Base-by-base conservation (phyloP, 2,329 filamentous ascomycete species). In the Pseudonectria foliicola region DNA sequence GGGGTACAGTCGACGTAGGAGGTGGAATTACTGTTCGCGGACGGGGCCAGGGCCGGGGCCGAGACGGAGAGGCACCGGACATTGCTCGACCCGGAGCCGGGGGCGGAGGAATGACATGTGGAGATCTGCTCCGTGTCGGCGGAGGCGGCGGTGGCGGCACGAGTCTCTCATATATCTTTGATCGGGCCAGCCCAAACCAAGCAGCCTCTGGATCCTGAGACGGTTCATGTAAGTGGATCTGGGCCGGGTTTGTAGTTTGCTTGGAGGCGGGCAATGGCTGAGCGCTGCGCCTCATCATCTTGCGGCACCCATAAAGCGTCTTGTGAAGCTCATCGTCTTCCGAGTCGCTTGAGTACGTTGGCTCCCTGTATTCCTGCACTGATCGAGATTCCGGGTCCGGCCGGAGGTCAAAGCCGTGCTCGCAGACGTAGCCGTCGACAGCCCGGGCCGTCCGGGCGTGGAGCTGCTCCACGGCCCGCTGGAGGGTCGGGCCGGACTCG, bases 381-480 rank as follows among this genome's bases (percentile, higher is more conserved):
- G 12, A 46, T 50, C 28, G 43, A 50, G 28, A 40, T 37, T 26
- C 42, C 42, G 41, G 27, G 16, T 37, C 35, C 7, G 48, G 44
- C 14, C 43, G 38, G 10, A 46, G 41, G 15, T 44, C 53, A 32
- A 58, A 64, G 30, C 61, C 63, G 30, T 60, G 54, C 15, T 48
- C 46, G n/a, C 39, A 27, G 34, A 61, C 52, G 43, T 43, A 44
- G 29, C 42, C 40, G 37, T 54, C 42, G 27, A 62, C 56, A n/a
- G 56, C 58, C 27, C 60, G 57, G n/a, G 62, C 61, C 8, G 62
- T 61, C 39, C 55, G 59, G 29, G 45, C 38, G 38, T 64, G 58
- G n/a, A 67, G 59, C 12, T 50, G 38, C 33, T 59, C 54, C 6
- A 67, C 45, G 8, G 62, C 63, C 4, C 53, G 53, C 14, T 52